These are phyloP conservation scores for Panellus pusillus DNA, from an alignment of 768 basidiomycete species.

Conservation along the genomic window DNA sequence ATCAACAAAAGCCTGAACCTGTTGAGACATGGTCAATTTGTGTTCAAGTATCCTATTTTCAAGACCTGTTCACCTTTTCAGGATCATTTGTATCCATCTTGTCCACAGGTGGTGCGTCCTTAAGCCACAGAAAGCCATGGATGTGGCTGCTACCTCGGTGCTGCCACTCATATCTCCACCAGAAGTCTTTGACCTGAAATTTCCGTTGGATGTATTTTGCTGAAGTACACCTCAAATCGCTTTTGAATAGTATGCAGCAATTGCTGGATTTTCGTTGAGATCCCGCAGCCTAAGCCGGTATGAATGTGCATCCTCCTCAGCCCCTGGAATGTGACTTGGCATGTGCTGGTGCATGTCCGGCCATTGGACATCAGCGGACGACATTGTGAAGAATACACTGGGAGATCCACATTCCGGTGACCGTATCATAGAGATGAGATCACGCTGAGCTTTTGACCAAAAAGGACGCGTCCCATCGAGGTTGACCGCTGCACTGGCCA, in stretches of 20 bases:
- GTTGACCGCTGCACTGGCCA: constrained; percentile 21
- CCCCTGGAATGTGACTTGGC: constrained; percentile 17
- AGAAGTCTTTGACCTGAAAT: constrained; percentile 23
- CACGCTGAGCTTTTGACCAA: constrained; percentile 18
- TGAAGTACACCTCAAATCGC: constrained; percentile 21
- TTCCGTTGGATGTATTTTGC: constrained; percentile 15
- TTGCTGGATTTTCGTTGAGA: constrained; percentile 27
- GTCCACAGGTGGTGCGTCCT: constrained; percentile 25
- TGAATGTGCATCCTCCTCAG: constrained; percentile 16
- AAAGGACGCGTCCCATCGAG: constrained; percentile 25
- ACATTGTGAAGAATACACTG: constrained; percentile 28
- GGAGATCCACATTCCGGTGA: constrained; percentile 24
- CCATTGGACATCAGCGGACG: constrained; percentile 32
- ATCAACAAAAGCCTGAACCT: constrained; percentile 8
- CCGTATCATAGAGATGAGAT: constrained; percentile 19
- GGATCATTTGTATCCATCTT: constrained; percentile 5
- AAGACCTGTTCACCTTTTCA: neutral
- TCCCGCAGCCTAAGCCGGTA: constrained; percentile 13
- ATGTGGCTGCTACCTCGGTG: constrained; percentile 26
- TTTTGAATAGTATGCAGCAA: constrained; percentile 25
- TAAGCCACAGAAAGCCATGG: constrained; percentile 30
- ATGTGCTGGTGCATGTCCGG: constrained; percentile 32
- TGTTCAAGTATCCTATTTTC: too few species aligned
- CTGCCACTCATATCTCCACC: constrained; percentile 27
- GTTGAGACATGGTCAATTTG: neutral